Base-by-base conservation (phyloP, 148 eudicot genomes). In the Polygonum maritimum region DNA sequence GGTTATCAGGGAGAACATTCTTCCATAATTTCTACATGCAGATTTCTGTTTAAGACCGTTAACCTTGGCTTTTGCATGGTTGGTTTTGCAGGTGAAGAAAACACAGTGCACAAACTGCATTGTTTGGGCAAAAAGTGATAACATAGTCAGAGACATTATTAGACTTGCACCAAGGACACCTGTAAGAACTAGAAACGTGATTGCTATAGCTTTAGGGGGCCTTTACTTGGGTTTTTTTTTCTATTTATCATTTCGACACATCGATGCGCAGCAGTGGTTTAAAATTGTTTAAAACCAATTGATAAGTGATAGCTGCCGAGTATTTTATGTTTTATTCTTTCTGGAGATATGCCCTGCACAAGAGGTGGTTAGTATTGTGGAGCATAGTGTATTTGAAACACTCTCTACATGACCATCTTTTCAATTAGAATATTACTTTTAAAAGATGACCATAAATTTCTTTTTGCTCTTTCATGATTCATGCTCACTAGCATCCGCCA, bases 121-220 rank as follows among this genome's bases (percentile, higher is more conserved):
- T 75, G 83, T 95, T 60, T 95, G 99, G 99, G 92, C 99, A 33
- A 95, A 95, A 84, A 95, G 94, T 77, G 99, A 95, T 84, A 82
- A 75, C 72, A 81, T 95, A 77, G 94, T 84, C 55, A 82, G 91
- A 83, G 97, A 95, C 22, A 76, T 92, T 5, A 85, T 84, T 36
- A 86, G 80, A 69, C 76, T 86, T 75, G 85, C 97, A 55, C 80
- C 88, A 41, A 83, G 86, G 74, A 73, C 79, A 49, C 82, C 75
- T 85, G 99, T 90, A 86, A 82, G 76, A 57, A 39, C 10, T 67
- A 44, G 5, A 63, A 67, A 14, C 41, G 4, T 16, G 10, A 10
- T 33, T 65, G 13, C 16, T 67, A 16, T 36, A 67, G 71, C 15
- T 36, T 67, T 14, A 31, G 15, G 69, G 31, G 10, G 26, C 62